Evolutionary conservation across 1,284 basidiomycete species (phyloP), one percentile per base, ranked within the genome.

Genomic region (Ganoderma multipileum): DNA sequence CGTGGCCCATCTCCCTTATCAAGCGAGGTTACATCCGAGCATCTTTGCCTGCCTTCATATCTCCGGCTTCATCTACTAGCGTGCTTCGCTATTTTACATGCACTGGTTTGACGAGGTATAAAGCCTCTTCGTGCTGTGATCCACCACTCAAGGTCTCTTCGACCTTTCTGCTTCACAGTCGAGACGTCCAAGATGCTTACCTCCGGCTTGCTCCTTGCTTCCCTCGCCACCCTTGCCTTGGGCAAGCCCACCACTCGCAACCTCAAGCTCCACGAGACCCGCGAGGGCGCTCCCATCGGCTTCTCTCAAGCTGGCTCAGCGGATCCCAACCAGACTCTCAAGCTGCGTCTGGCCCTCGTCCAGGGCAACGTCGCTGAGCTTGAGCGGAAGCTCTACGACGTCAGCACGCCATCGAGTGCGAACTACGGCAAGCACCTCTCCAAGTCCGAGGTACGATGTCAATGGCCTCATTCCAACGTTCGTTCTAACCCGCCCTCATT

Each of bases 311-410:
- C 61, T 14, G 77, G 76, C 41, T 62, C 78, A 18, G 78, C 80
- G 2, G 58, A 76, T 1, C 67, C 74, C 18, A 73, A 77, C 55
- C 67, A 74, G 28, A 70, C 68, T 16, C 73, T 82, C 47, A 77
- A 76, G 69, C 69, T 82, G 60, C 78, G 80, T 28, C 73, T 82
- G 28, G 80, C 79, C 20, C 78, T 82, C 63, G 74, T 73, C 58
- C 79, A 79, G 71, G 74, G 67, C 71, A 68, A 83, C 72, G 73
- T 78, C 61, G 72, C 72, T 12, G 82, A 81, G 26, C 79, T 84
- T 41, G 78, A 81, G 68, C 69, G 78, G 61, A 77, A 69, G 26
- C 78, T 83, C 20, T 76, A 78, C 67, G 80, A 76, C 50, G 79
- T 81, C 71, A 80, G 79, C 73, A 79, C 77, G 4, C 81, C 81